Evolutionary conservation across 148 eudicot genomes (phyloP), one percentile per base, ranked within the genome.

Genomic region (Chenopodium berlandieri): DNA sequence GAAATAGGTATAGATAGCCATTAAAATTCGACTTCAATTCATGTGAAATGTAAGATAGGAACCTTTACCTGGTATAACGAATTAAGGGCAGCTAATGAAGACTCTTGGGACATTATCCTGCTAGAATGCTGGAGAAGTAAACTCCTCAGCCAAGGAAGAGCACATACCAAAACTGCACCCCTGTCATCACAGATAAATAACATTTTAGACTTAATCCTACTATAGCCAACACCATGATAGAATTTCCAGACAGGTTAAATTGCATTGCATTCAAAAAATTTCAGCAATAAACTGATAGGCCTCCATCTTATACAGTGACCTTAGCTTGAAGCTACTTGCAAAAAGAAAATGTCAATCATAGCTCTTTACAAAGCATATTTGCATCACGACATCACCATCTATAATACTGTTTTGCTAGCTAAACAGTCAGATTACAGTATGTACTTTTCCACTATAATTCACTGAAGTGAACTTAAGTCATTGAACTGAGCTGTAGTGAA

Each of bases 61-160:
- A 63, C 75, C 68, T 78, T 82, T 60, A 92, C 97, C 97, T 93
- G 97, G 85, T 90, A 93, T 46, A 95, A 80, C 58, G 97, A 89
- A 84, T 92, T 93, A 76, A 95, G 92, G 71, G 95, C 89, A 71
- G 85, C 78, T 78, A 95, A 85, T 71, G 99, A 95, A 75, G 97
- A 91, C 78, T 94, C 97, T 74, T 94, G 98, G 66, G 97, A 92
- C 88, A 92, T 87, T 76, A 95, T 91, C 80, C 85, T 86, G 85
- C 95, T 91, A 48, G 97, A 87, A 89, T 94, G 99, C 83, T 92
- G 95, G 81, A 95, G 95, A 82, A 93, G 90, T 82, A 95, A 87
- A 88, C 92, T 95, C 86, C 90, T 89, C 30, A 95, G 91, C 99
- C 99, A 96, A 62, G 99, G 94, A 85, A 96, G 88, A 46, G 90